phyloP scores from a whole-genome alignment of 73 alveolate species.

The Paraurostyla sp. region DNA sequence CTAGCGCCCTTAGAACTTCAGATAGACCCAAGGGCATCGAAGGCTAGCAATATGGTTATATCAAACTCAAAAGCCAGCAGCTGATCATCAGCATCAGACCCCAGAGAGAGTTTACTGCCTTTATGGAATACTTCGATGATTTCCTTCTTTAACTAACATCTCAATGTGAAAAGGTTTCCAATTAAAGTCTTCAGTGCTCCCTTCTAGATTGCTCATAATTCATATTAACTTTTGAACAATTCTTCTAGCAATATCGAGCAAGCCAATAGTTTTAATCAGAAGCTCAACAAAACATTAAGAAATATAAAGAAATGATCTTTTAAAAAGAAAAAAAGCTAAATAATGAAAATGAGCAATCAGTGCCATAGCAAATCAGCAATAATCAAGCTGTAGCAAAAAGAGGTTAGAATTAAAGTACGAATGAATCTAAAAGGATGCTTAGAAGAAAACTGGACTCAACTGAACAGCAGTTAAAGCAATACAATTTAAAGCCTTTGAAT shows the following conservation, averaged over 20 bases:
- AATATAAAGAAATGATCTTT: not conserved
- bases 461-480: conserved; percentile 34
- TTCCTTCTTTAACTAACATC: not conserved
- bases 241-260: not conserved
- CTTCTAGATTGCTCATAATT: not conserved
- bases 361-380: not conserved
- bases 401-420: not conserved
- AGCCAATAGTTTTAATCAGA: not conserved
- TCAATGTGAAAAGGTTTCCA: not conserved
- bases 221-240: not conserved
- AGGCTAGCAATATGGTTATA: not conserved
- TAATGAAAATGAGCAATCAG: not conserved
- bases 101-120: not conserved
- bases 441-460: conserved; percentile 39
- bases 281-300: not conserved
- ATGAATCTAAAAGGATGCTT: conserved; percentile 8
- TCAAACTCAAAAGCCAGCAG: not conserved
- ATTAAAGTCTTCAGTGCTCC: not conserved
- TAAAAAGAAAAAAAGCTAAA: not conserved
- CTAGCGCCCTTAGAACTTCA: not conserved
- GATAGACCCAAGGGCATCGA: not conserved
- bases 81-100: not conserved
- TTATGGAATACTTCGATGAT: conserved; percentile 34
- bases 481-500: conserved; percentile 4
- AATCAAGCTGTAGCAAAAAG: too few relatives aligned